These are phyloP conservation scores for Delitschia confertaspora DNA, from an alignment of 495 filamentous ascomycete species.

Conservation along the genomic window DNA sequence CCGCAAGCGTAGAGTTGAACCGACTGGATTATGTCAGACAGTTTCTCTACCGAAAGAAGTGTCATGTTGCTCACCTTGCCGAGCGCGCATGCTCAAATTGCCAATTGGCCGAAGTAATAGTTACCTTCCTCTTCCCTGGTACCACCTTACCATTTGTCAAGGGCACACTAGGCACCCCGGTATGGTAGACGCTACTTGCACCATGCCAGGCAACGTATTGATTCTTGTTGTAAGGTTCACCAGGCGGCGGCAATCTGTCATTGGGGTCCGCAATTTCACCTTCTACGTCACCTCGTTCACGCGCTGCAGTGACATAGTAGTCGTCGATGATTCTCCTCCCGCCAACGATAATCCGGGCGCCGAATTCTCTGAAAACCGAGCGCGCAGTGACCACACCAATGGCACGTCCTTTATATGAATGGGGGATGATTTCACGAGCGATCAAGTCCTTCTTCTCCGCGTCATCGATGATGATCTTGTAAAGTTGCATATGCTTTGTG, in stretches of 20 bases:
- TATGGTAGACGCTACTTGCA: constrained; percentile 89
- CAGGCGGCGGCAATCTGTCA: constrained; percentile 60
- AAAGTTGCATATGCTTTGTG: constrained; percentile 86
- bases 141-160: constrained; percentile 63
- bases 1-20: constrained; percentile 65
- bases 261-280: constrained; percentile 85
- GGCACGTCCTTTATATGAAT: constrained; percentile 94
- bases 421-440: constrained; percentile 85
- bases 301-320: constrained; percentile 72
- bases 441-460: constrained; percentile 91
- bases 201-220: constrained; percentile 98
- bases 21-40: constrained; percentile 46
- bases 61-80: constrained; percentile 56
- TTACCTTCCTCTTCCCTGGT: constrained; percentile 70
- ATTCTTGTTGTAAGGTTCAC: constrained; percentile 81
- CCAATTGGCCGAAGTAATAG: constrained; percentile 96
- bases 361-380: constrained; percentile 95
- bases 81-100: constrained; percentile 87
- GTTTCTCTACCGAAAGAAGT: constrained; percentile 1
- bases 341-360: constrained; percentile 84
- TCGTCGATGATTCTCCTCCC: constrained; percentile 80
- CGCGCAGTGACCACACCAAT: constrained; percentile 96
- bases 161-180: constrained; percentile 66
- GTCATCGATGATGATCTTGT: constrained; percentile 92
- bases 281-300: constrained; percentile 72